A percentile compares a stretch with the other conserved stretches of the same genome.
phyloP scores from a whole-genome alignment of 2,329 filamentous ascomycete species.

The Sporothrix phasma region DNA sequence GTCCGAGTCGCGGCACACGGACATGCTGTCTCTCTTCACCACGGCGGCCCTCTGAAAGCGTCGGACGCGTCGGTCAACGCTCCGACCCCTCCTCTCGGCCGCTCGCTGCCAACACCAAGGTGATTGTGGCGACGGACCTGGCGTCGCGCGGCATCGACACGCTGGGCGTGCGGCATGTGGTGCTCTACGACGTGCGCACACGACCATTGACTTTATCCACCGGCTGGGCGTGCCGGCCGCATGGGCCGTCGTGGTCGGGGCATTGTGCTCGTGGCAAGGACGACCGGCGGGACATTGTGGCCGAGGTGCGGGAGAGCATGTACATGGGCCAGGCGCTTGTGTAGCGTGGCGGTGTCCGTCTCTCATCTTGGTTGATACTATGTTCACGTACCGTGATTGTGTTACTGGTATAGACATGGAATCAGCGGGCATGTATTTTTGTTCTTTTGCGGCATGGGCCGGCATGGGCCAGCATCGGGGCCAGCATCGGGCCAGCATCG shows the following conservation, averaged over 20 bases:
- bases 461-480: too few relatives aligned
- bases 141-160: conserved; percentile 93
- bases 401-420: too few relatives aligned
- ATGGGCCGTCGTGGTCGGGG: conserved; percentile 87
- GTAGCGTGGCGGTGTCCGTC: conserved; percentile 25
- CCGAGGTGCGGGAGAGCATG: conserved; percentile 85
- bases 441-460: background rate
- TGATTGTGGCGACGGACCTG: conserved; percentile 88
- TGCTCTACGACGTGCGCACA: conserved; percentile 95
- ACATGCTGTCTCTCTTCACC: conserved; percentile 70
- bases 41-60: conserved; percentile 30
- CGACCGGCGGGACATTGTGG: conserved; percentile 81
- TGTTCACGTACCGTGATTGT: too few relatives aligned
- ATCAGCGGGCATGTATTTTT: background rate
- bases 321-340: conserved; percentile 71
- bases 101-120: conserved; percentile 68
- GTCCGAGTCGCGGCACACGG: conserved; percentile 62
- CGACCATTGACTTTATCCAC: conserved; percentile 96
- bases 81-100: conserved; percentile 20
- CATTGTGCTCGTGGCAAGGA: conserved; percentile 79
- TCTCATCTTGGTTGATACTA: too few relatives aligned
- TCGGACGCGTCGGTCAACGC: conserved; percentile 6
- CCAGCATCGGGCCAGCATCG: background rate
- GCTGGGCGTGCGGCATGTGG: conserved; percentile 77
- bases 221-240: conserved; percentile 82